Evolutionary conservation across 2,329 filamentous ascomycete species (phyloP), one percentile per base, ranked within the genome.

Genomic region (Parascedosporium putredinis): DNA sequence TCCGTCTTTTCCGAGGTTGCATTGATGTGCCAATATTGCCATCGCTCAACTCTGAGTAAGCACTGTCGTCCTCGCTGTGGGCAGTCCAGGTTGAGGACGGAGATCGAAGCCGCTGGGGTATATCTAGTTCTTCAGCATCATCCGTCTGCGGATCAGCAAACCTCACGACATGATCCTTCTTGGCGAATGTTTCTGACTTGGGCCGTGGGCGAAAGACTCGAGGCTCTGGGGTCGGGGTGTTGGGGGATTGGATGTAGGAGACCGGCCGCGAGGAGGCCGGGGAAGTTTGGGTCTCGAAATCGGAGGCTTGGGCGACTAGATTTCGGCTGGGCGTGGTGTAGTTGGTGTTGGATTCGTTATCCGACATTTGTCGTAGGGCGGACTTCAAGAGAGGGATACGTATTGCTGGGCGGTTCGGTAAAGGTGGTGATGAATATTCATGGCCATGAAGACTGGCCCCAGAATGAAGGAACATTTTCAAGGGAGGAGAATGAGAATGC

Each of bases 371-470:
- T 16, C 48, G 40, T 9, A 50, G 48, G 31, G 48, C 42, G 18
- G 48, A 55, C 34, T 52, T 50, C 34, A 55, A 51, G 29, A 51
- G 46, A 20, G 52, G 52, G 9, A 49, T 29, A 20, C 38, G 52
- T 42, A 45, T 36, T 16, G 44, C 20, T 16, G 42, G 16, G 23
- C 18, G 47, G 36, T 49, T 49, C 9, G 23, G 23, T 27, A 36
- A 16, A 10, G 29, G 58, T 42, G 64, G 62, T 51, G 63, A 62
- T 25, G 75, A 78, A 57, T 75, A 80, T 59, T 80, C 76, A 59
- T 80, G 77, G 60, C 76, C 77, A 58, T 81, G 76, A 18, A 81
- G 67, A 62, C 76, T 74, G 46, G 77, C 77, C 43, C 75, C 77
- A 16, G 75, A 69, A 57, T 81, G 78, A 29, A 81, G 64, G 58